phyloP scores from a whole-genome alignment of 805 yeast genomes.

The Alloascoidea hylecoeti region DNA sequence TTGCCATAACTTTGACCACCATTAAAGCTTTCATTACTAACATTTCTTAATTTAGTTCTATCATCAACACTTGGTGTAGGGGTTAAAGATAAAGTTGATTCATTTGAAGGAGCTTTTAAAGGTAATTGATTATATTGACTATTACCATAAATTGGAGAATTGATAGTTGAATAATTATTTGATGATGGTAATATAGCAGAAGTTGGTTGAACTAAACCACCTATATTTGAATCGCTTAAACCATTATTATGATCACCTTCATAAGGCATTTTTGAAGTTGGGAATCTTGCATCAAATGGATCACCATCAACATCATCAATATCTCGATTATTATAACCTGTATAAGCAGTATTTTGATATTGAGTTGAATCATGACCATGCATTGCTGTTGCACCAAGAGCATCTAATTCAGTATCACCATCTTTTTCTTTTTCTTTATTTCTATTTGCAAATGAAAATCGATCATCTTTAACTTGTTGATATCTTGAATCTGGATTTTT shows the following conservation, averaged over 20 bases:
- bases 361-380: conserved; percentile 1
- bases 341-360: background rate
- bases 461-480: conserved; percentile 93
- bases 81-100: too few relatives aligned
- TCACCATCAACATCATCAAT: background rate
- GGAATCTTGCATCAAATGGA: background rate
- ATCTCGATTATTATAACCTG: background rate
- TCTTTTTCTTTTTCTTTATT: conserved; percentile 7
- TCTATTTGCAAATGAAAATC: conserved; percentile 57
- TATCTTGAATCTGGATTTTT: conserved; percentile 93
- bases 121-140: too few relatives aligned
- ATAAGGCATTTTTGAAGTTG: background rate
- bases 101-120: too few relatives aligned
- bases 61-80: too few relatives aligned
- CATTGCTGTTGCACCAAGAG: conserved; percentile 38
- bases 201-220: background rate
- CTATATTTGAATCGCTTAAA: conserved; percentile 3
- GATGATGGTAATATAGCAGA: background rate
- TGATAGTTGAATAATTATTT: background rate
- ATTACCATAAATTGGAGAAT: conserved; percentile 1
- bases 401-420: conserved; percentile 48
- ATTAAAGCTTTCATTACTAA: too few relatives aligned
- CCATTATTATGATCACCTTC: background rate
- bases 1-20: too few relatives aligned
- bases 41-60: too few relatives aligned